phyloP scores from a whole-genome alignment of 148 eudicot genomes.

The Vaccinium corymbosum region DNA sequence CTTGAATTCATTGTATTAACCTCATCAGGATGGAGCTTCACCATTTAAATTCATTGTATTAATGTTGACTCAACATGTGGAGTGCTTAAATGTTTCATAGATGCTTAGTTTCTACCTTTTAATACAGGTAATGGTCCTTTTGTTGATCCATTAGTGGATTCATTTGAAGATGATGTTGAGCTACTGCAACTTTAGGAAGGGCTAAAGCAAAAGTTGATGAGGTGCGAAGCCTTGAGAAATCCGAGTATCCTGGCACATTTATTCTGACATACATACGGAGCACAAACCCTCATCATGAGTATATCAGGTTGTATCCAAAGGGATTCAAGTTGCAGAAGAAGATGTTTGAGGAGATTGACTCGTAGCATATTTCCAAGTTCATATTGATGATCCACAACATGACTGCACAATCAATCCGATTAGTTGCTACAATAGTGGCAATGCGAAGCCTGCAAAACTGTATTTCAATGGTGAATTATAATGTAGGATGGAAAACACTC shows the following conservation, averaged over 20 bases:
- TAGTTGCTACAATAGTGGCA: conserved; percentile 96
- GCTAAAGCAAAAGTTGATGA: conserved; percentile 95
- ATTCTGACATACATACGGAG: conserved; percentile 79
- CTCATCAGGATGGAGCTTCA: not conserved
- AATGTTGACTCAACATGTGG: not conserved
- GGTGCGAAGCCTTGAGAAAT: conserved; percentile 55
- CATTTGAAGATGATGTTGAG: conserved; percentile 80
- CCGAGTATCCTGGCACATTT: conserved; percentile 83
- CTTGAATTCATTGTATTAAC: no score
- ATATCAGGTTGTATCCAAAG: conserved; percentile 81
- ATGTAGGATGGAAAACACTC: no score
- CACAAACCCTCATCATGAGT: conserved; percentile 94
- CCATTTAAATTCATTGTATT: not conserved
- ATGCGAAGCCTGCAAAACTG: conserved; percentile 66
- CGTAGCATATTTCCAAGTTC: conserved; percentile 79
- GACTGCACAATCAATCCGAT: conserved; percentile 64
- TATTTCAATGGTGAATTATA: no score
- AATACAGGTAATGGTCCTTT: conserved; percentile 91
- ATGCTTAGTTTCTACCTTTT: not conserved
- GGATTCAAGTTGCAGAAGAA: conserved; percentile 81
- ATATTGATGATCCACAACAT: conserved; percentile 74
- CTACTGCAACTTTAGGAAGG: conserved; percentile 78
- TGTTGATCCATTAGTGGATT: conserved; percentile 80
- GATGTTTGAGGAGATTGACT: conserved; percentile 88
- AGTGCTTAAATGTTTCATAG: no score